Evolutionary conservation across 164 flowering plant genomes (phyloP).

Genomic region (Pachysandra terminalis): DNA sequence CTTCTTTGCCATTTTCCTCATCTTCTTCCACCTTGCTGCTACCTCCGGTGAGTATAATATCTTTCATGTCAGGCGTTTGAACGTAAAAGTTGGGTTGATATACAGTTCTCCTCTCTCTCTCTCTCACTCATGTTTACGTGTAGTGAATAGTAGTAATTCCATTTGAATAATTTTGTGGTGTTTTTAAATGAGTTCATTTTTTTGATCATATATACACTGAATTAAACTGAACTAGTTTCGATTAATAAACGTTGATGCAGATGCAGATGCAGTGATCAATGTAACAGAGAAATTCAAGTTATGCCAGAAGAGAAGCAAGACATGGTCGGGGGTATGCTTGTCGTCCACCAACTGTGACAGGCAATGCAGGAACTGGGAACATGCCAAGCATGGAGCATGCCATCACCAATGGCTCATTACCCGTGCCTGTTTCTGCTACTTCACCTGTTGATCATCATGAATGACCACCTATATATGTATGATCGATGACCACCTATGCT

Average conservation of each 20-base stretch:
- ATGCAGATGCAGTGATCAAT: background rate
- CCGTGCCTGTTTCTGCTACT: background rate
- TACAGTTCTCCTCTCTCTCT: no score
- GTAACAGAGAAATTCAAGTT: background rate
- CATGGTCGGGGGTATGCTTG: background rate
- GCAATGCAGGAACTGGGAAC: background rate
- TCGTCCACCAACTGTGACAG: background rate
- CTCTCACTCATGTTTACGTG: no score
- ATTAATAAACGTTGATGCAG: background rate
- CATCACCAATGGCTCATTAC: background rate
- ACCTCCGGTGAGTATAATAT: background rate
- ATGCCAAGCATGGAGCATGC: background rate
- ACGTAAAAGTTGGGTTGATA: no score
- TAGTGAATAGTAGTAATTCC: no score
- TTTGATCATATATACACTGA: no score
- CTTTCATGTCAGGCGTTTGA: no score
- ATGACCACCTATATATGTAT: no score
- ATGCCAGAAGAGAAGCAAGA: background rate
- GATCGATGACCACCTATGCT: no score
- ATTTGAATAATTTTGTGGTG: no score
- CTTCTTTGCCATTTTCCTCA: background rate
- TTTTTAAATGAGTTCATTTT: no score
- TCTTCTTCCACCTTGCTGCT: background rate
- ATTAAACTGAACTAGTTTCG: no score
- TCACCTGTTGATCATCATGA: background rate